These are phyloP conservation scores for Saccharomycopsis lassenensis DNA, from an alignment of 805 yeast genomes.

Conservation along the genomic window DNA sequence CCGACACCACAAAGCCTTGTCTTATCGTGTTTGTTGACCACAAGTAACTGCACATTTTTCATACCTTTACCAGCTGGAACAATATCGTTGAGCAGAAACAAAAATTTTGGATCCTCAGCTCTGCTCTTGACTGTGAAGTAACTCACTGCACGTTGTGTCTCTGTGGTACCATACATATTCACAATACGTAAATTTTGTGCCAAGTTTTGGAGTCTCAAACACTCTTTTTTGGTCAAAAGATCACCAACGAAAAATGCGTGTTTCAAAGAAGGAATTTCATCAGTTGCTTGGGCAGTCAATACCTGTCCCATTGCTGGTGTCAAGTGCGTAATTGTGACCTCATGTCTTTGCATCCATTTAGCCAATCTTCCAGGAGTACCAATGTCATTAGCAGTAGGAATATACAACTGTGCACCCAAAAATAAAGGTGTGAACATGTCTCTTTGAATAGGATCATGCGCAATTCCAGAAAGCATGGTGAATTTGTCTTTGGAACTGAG, in stretches of 20 bases:
- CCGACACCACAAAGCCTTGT: conserved; percentile 95
- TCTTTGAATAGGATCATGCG: conserved; percentile 98
- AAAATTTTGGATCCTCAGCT: conserved; percentile 54
- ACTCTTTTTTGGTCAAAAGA: conserved; percentile 92
- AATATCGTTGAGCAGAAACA: conserved; percentile 80
- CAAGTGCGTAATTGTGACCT: conserved; percentile 92
- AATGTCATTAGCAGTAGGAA: conserved; percentile 94
- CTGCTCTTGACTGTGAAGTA: conserved; percentile 80
- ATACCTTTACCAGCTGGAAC: conserved; percentile 99
- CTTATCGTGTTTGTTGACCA: conserved; percentile 83
- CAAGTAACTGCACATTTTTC: conserved; percentile 87
- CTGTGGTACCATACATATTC: conserved; percentile 99
- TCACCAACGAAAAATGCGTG: conserved; percentile 99
- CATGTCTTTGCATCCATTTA: conserved; percentile 88
- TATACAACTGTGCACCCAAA: conserved; percentile 84
- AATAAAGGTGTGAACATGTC: conserved; percentile 98
- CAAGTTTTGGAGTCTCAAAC: conserved; percentile 80
- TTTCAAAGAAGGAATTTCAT: conserved; percentile 74
- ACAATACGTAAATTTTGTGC: conserved; percentile 86
- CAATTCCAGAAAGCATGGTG: conserved; percentile 97
- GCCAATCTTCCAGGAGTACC: conserved; percentile 98
- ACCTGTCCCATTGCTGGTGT: conserved; percentile 99
- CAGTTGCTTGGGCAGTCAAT: conserved; percentile 87
- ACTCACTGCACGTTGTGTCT: conserved; percentile 97
- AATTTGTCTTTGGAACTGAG: conserved; percentile 73